Evolutionary conservation across 2,329 filamentous ascomycete genomes (phyloP).

Genomic region (Penicillium freii): DNA sequence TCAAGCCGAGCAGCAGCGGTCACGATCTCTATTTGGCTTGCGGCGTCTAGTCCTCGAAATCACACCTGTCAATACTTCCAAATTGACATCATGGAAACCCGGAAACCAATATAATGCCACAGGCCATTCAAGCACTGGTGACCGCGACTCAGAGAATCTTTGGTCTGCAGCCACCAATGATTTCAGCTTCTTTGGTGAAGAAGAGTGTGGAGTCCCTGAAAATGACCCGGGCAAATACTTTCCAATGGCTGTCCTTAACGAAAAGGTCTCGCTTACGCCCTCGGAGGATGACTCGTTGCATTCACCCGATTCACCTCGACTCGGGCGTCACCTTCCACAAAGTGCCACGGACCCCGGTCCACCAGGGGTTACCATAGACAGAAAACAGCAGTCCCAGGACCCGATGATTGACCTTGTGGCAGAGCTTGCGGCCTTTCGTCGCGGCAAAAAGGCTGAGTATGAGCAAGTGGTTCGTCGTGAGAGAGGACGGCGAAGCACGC

Average conservation of each 20-base stretch:
- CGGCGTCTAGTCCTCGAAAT: constrained; percentile 58
- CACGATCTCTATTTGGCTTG: constrained; percentile 55
- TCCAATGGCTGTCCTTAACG: constrained; percentile 44
- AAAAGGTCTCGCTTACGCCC: constrained; percentile 45
- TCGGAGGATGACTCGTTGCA: constrained; percentile 28
- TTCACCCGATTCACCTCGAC: constrained; percentile 16
- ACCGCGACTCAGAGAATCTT: constrained; percentile 58
- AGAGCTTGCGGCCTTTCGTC: constrained; percentile 55
- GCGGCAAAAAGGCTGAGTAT: constrained; percentile 52
- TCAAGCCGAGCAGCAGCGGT: constrained; percentile 49
- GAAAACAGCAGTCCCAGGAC: constrained; percentile 11
- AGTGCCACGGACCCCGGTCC: constrained; percentile 1
- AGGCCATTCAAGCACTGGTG: constrained; percentile 57
- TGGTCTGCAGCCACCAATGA: constrained; percentile 60
- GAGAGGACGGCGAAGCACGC: constrained; percentile 25
- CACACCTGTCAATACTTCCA: constrained; percentile 32
- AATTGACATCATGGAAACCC: constrained; percentile 38
- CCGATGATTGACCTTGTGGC: constrained; percentile 51
- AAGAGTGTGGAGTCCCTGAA: constrained; percentile 53
- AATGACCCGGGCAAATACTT: constrained; percentile 46
- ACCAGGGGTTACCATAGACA: constrained; percentile 3
- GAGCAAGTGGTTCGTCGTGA: constrained; percentile 34
- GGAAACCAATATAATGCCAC: constrained; percentile 48
- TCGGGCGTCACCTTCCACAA: constrained; percentile 12
- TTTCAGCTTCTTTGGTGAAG: constrained; percentile 61